phyloP scores from a whole-genome alignment of 2,329 filamentous ascomycete species.

The Phialocephala subalpina region DNA sequence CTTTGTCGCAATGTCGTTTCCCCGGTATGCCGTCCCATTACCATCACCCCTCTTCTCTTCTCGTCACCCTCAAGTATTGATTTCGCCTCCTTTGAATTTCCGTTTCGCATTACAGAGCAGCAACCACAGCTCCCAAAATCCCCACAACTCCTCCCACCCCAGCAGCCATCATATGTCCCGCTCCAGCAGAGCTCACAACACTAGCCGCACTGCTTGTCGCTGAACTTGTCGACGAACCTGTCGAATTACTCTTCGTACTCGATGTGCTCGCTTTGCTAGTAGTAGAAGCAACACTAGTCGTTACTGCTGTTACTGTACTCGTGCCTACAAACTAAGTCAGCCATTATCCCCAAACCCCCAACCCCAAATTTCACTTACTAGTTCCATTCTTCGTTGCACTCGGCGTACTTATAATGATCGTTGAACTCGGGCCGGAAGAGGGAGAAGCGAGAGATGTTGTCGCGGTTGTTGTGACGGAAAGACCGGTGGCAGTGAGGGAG shows the following conservation, averaged over 20 bases:
- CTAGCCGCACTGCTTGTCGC: not conserved
- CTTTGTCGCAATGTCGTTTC: constrained; percentile 7
- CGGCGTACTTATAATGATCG: not conserved
- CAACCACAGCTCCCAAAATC: constrained; percentile 25
- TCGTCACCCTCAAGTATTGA: too few relatives aligned
- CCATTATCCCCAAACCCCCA: too few relatives aligned
- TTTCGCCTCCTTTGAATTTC: too few relatives aligned
- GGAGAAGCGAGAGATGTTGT: not conserved
- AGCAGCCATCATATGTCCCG: constrained; percentile 21
- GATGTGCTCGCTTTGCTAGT: not conserved
- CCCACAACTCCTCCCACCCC: constrained; percentile 25
- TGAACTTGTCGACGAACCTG: too few relatives aligned
- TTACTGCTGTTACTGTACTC: not conserved
- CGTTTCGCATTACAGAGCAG: constrained; percentile 32
- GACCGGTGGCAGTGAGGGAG: constrained; percentile 34
- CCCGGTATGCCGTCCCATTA: not conserved
- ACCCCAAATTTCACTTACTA: too few relatives aligned
- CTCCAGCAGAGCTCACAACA: not conserved
- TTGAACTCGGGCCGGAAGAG: not conserved
- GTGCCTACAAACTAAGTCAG: too few relatives aligned
- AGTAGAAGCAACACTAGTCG: constrained; percentile 6
- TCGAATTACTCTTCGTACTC: not conserved
- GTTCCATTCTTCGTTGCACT: not conserved
- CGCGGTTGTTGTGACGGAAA: not conserved
- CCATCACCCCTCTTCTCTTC: too few relatives aligned